Conservation (phyloP, 768 basidiomycete genomes). For the Auriscalpium microsporum region DNA sequence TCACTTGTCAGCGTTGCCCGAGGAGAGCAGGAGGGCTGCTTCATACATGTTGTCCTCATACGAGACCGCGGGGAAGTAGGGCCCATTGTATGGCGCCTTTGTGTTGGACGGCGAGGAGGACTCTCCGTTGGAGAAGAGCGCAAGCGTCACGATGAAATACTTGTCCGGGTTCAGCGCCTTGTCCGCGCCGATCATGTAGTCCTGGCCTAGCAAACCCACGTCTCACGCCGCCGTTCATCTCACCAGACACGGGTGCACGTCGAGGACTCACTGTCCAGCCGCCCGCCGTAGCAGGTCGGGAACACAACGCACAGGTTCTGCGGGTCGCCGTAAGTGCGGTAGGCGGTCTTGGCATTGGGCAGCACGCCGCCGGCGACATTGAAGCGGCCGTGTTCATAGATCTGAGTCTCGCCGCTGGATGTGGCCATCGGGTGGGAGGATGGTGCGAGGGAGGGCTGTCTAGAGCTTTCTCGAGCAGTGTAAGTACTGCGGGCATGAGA, state of each 20-base stretch:
- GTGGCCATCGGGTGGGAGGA: too few species aligned
- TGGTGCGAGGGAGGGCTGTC: too few species aligned
- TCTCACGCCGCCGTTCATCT: conserved; percentile 3
- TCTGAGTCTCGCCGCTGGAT: conserved; percentile 23
- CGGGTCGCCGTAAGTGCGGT: conserved; percentile 43
- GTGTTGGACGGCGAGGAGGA: conserved; percentile 59
- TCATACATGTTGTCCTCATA: conserved; percentile 23
- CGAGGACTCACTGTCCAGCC: conserved; percentile 37
- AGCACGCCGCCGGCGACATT: conserved; percentile 42
- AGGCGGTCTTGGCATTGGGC: conserved; percentile 51
- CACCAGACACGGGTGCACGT: not conserved
- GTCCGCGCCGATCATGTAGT: conserved; percentile 39
- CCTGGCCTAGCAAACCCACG: conserved; percentile 29
- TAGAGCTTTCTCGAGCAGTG: too few species aligned
- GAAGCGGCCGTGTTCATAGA: conserved; percentile 48
- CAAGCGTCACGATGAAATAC: conserved; percentile 50
- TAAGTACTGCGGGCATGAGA: too few species aligned
- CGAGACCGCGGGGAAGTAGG: conserved; percentile 23
- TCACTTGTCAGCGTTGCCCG: not conserved
- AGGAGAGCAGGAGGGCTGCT: not conserved
- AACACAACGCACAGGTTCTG: conserved; percentile 49
- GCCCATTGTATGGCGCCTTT: conserved; percentile 24
- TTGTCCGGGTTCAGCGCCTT: conserved; percentile 44
- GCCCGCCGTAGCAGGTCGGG: conserved; percentile 48
- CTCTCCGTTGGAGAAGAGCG: conserved; percentile 51